phyloP scores from a whole-genome alignment of 306 rosid genomes.

The Fagus crenata region DNA sequence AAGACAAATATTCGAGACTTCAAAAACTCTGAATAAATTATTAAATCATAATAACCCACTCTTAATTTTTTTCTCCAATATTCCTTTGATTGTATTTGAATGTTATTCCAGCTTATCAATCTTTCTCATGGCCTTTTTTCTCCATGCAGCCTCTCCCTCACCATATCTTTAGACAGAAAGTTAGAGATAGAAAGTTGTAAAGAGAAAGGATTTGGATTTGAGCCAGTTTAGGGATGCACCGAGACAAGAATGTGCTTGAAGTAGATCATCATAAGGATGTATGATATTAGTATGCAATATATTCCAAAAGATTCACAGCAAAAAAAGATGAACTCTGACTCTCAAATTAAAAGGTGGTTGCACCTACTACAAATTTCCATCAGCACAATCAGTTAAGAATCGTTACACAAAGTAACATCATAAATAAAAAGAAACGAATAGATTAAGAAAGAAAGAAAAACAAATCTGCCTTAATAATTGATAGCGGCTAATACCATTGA shows the following conservation, averaged over 20 bases:
- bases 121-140: too few relatives aligned
- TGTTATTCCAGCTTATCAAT: too few relatives aligned
- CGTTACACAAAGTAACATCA: neutral
- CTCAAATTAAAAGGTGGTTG: too few relatives aligned
- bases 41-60: too few relatives aligned
- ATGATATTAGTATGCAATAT: neutral
- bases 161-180: too few relatives aligned
- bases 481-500: constrained; percentile 51
- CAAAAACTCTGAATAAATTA: too few relatives aligned
- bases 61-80: too few relatives aligned
- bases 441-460: neutral
- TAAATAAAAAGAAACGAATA: neutral
- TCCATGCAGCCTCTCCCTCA: too few relatives aligned
- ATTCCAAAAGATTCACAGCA: neutral
- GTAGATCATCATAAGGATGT: neutral
- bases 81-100: too few relatives aligned
- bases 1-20: too few relatives aligned
- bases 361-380: neutral
- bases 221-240: neutral
- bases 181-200: neutral
- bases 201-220: neutral
- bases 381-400: neutral
- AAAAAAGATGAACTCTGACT: neutral
- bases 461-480: constrained; percentile 18
- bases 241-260: neutral